These are phyloP conservation scores for Infundibulicybe gibba DNA, from an alignment of 768 basidiomycete species.

Conservation along the genomic window DNA sequence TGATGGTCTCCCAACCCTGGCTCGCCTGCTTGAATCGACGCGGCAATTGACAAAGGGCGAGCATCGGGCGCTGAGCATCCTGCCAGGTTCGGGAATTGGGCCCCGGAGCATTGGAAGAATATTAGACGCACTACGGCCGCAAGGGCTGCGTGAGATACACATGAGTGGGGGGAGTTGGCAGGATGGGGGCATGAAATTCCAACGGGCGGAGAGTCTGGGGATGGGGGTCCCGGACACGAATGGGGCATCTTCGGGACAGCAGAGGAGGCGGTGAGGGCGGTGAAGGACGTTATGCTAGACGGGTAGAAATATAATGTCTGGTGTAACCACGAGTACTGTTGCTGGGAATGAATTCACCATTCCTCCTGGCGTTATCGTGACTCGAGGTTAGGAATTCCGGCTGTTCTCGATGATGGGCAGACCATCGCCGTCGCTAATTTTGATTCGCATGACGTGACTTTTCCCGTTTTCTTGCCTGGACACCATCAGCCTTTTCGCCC, in stretches of 20 bases:
- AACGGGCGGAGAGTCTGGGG: constrained; percentile 51
- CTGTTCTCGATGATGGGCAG: too few species aligned
- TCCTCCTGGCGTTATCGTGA: too few species aligned
- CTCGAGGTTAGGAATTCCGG: too few species aligned
- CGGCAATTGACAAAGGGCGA: constrained; percentile 32
- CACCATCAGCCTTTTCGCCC: background rate
- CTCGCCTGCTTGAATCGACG: constrained; percentile 33
- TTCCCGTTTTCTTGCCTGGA: too few species aligned
- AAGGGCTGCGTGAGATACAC: constrained; percentile 67
- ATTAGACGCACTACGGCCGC: constrained; percentile 45
- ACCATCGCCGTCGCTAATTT: too few species aligned
- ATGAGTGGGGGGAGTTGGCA: constrained; percentile 70
- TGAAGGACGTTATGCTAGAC: constrained; percentile 36
- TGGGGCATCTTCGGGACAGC: constrained; percentile 72
- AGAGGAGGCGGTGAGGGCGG: constrained; percentile 44
- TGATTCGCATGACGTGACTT: too few species aligned
- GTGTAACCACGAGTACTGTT: too few species aligned
- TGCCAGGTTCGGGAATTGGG: constrained; percentile 80
- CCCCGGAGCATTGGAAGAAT: constrained; percentile 45
- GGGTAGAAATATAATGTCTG: too few species aligned
- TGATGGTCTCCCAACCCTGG: constrained; percentile 36
- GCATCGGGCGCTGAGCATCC: constrained; percentile 43
- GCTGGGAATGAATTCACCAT: too few species aligned
- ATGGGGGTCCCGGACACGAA: constrained; percentile 61
- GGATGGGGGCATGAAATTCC: constrained; percentile 46